Percentiles rank a stretch among this genome's conserved stretches.
Evolutionary conservation across 805 yeast species (phyloP).

Genomic region (Yarrowia sp.): DNA sequence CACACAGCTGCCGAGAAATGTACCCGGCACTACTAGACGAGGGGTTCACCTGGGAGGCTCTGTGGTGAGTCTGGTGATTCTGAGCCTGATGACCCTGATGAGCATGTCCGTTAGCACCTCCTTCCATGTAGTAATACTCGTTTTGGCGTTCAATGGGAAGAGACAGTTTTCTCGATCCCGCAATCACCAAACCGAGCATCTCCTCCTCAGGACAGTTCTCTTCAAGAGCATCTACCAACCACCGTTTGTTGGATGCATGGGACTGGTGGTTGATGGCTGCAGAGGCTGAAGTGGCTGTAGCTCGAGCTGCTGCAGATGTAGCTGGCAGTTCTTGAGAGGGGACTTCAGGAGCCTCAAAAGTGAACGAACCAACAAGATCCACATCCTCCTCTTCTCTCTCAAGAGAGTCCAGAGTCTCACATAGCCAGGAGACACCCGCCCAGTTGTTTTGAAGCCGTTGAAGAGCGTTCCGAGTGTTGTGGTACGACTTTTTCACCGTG

Average conservation of each 20-base stretch:
- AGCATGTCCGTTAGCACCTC: background rate
- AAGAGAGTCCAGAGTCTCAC: slow-evolving; percentile 34
- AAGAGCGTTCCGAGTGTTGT: slow-evolving; percentile 33
- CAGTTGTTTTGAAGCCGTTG: slow-evolving; percentile 32
- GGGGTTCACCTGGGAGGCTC: too few species aligned
- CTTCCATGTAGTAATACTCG: background rate
- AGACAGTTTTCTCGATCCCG: slow-evolving; percentile 9
- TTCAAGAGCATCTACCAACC: slow-evolving; percentile 13
- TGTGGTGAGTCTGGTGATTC: background rate
- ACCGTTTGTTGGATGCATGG: slow-evolving; percentile 8
- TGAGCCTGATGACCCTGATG: background rate
- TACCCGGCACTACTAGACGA: background rate
- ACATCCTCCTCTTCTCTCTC: slow-evolving; percentile 36
- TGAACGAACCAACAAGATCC: slow-evolving; percentile 29
- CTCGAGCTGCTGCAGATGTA: background rate
- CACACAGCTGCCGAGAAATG: slow-evolving; percentile 1
- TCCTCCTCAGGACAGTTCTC: slow-evolving; percentile 20
- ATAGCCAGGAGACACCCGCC: slow-evolving; percentile 37
- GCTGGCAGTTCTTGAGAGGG: slow-evolving; percentile 6
- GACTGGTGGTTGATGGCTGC: background rate
- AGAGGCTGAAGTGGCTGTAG: background rate
- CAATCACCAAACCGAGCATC: slow-evolving; percentile 18
- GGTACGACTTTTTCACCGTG: slow-evolving; percentile 32
- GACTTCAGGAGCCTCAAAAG: slow-evolving; percentile 2
- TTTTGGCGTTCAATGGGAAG: slow-evolving; percentile 19